Percentiles rank a stretch among this genome's conserved stretches.
Conservation (phyloP, 108 stramenopile genomes). For the Ochromonas danica region DNA sequence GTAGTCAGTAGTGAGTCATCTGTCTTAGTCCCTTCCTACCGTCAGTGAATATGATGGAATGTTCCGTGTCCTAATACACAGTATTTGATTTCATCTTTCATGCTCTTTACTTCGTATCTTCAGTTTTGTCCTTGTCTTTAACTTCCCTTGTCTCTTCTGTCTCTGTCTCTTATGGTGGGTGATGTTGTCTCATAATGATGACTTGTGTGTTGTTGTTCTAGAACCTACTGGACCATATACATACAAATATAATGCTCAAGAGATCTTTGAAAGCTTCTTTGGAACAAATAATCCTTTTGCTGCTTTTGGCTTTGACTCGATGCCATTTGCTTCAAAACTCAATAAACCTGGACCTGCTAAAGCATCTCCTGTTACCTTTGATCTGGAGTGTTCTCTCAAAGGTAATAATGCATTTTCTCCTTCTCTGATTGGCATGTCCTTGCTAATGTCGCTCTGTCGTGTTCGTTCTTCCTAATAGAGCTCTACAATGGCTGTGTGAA, state of each 20-base stretch:
- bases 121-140: too few relatives aligned
- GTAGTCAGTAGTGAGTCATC: too few relatives aligned
- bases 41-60: too few relatives aligned
- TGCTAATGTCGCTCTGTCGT: background rate
- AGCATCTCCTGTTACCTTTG: slow-evolving; percentile 50
- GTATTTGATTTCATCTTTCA: too few relatives aligned
- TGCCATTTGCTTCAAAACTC: slow-evolving; percentile 50
- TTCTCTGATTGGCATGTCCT: background rate
- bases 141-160: too few relatives aligned
- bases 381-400: slow-evolving; percentile 78
- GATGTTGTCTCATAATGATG: background rate
- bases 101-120: too few relatives aligned
- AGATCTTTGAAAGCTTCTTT: slow-evolving; percentile 65
- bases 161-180: background rate
- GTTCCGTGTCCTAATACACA: too few relatives aligned
- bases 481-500: slow-evolving; percentile 95
- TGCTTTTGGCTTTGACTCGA: slow-evolving; percentile 54
- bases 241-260: slow-evolving; percentile 56
- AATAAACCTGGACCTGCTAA: slow-evolving; percentile 56
- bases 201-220: background rate
- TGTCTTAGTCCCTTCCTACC: too few relatives aligned
- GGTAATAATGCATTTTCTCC: background rate
- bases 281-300: slow-evolving; percentile 63
- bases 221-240: slow-evolving; percentile 10
- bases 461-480: slow-evolving; percentile 47